Conservation (phyloP, 208 protist genomes). For the Angomonas desouzai region DNA sequence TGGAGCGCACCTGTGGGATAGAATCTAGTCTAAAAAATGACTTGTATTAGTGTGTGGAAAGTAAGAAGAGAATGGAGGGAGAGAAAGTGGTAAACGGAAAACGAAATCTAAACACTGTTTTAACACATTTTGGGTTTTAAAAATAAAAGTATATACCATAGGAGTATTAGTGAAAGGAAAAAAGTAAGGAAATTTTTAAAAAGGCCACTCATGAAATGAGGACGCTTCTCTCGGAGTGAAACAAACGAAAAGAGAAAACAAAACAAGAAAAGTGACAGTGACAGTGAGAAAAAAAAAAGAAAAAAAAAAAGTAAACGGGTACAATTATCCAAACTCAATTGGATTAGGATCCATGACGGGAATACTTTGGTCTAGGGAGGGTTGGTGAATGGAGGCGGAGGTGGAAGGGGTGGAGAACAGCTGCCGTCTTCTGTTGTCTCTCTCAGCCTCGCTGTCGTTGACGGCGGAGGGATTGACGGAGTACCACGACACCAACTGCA, state of each 20-base stretch:
- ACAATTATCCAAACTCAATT: conserved; percentile 3
- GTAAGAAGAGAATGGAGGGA: neutral
- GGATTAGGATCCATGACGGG: neutral
- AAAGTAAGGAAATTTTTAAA: neutral
- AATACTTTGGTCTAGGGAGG: neutral
- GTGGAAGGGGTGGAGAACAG: conserved; percentile 1
- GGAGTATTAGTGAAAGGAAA: conserved; percentile 4
- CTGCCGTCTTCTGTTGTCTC: neutral
- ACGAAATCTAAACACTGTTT: too few relatives aligned
- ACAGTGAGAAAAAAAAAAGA: conserved; percentile 8
- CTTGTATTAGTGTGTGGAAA: conserved; percentile 4
- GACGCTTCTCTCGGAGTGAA: conserved; percentile 1
- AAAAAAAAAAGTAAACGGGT: neutral
- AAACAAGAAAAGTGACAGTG: conserved; percentile 9
- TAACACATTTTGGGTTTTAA: too few relatives aligned
- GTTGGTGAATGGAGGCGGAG: neutral
- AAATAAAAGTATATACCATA: conserved; percentile 7
- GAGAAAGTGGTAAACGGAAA: too few relatives aligned
- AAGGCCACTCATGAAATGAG: conserved; percentile 1
- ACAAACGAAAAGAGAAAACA: conserved; percentile 9
- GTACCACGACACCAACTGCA: conserved; percentile 38
- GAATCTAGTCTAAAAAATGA: conserved; percentile 9
- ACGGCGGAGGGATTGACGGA: neutral
- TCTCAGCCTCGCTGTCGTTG: neutral
- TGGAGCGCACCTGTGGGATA: too few relatives aligned